Conservation (phyloP, 2,329 filamentous ascomycete species). For the Bimuria novae-zelandiae region DNA sequence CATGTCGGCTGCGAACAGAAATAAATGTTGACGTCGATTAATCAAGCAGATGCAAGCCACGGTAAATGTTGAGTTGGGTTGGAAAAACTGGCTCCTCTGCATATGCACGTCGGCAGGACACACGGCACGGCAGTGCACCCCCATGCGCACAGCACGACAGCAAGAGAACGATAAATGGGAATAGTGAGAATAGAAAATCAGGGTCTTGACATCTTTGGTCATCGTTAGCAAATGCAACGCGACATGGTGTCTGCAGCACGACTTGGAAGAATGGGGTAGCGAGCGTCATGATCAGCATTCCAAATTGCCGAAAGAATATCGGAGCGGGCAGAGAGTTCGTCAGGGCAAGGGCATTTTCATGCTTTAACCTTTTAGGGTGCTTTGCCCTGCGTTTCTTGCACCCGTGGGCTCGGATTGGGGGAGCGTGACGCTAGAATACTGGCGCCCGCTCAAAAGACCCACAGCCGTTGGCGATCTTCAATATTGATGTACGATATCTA, state of each 20-base stretch:
- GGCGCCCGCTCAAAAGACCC: constrained; percentile 6
- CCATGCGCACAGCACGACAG: no score
- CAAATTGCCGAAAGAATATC: background rate
- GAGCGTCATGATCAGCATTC: constrained; percentile 14
- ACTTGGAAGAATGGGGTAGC: constrained; percentile 8
- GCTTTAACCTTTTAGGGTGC: constrained; percentile 6
- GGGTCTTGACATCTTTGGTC: background rate
- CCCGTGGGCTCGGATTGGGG: constrained; percentile 8
- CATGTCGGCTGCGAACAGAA: background rate
- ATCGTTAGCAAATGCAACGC: background rate
- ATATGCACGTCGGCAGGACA: background rate
- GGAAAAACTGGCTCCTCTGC: constrained; percentile 8
- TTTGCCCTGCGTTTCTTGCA: constrained; percentile 1
- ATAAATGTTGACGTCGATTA: constrained; percentile 3
- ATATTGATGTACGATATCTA: constrained; percentile 12
- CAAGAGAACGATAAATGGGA: background rate
- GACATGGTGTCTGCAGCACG: background rate
- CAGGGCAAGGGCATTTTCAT: constrained; percentile 7
- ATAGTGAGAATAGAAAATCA: background rate
- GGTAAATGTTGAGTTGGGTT: constrained; percentile 7
- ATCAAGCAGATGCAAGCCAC: constrained; percentile 2
- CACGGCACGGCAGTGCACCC: constrained; percentile 5
- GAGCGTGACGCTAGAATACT: constrained; percentile 2
- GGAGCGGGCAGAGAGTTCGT: constrained; percentile 4
- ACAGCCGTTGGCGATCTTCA: constrained; percentile 9